Base-by-base conservation (phyloP, 2,329 filamentous ascomycete genomes). In the Phaeosphaeriaceae sp. region DNA sequence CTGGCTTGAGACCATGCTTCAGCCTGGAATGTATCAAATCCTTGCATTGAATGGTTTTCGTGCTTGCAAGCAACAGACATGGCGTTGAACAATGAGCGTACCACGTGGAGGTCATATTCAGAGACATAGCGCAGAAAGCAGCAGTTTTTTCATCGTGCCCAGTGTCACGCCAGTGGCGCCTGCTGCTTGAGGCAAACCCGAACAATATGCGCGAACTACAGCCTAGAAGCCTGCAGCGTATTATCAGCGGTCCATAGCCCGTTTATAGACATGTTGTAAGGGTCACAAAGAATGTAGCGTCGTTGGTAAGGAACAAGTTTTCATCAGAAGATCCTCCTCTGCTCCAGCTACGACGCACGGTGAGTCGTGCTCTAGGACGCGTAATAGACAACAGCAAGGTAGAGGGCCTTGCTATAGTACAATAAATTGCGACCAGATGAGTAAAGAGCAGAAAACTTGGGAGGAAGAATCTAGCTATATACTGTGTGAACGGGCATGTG, bases 221-320 rank as follows among this genome's bases (percentile, higher is more conserved):
- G 31, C 31, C 31, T 7, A 9, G 31, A 36, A 11, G 31, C 31
- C 7, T 36, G 13, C 31, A 40, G 15, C 4, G 15, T 7, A n/a
- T 40, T 15, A 40, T 40, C 11, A 40, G 15, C 13, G 15, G 15
- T 15, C 17, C 13, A n/a, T 40, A 40, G 6, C 13, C 15, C 15
- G 36, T 40, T 13, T 17, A n/a, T 40, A n/a, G 15, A n/a, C 5
- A 40, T 7, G 17, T n/a, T 17, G 36, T n/a, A 13, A 15, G 13
- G 13, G 36, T 40, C 36, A 36, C 17, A 27, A 33, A 50, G 49
- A 57, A 81, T 88, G 85, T 88, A 80, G 85, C 85, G 78, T 78
- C 85, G 84, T 88, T 82, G 85, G 86, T 88, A 88, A 88, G 85
- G 86, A 88, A 86, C 85, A 77, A 77, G 78, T 80, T 81, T 81